Percentiles rank a stretch among this genome's conserved stretches.
Evolutionary conservation across 2,329 filamentous ascomycete genomes (phyloP).

Genomic region (Exserohilum rostratum): DNA sequence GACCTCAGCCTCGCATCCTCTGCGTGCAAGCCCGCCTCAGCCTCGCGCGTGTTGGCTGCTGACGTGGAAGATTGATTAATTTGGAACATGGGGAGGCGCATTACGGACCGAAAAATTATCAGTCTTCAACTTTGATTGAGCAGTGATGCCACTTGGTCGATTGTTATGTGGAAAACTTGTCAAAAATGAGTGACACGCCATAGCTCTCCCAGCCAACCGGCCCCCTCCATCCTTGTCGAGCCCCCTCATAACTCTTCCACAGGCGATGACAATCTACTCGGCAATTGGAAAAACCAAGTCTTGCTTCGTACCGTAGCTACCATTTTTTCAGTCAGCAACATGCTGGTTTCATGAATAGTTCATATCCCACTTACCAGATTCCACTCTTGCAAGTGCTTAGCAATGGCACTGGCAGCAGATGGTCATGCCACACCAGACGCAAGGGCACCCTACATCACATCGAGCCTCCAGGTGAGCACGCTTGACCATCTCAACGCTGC

Average conservation of each 20-base stretch:
- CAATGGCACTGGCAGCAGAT: constrained; percentile 13
- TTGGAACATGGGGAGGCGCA: background rate
- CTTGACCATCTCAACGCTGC: constrained; percentile 12
- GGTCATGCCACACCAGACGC: constrained; percentile 11
- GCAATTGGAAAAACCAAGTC: background rate
- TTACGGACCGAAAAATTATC: background rate
- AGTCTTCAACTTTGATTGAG: background rate
- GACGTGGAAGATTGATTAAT: constrained; percentile 1
- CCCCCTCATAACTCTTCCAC: background rate
- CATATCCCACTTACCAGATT: background rate
- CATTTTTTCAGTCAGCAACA: background rate
- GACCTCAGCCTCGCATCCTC: background rate
- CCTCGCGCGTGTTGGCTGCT: background rate
- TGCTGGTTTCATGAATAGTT: no score
- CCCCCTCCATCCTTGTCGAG: background rate
- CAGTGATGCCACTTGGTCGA: background rate
- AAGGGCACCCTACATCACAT: constrained; percentile 10
- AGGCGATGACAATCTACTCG: background rate
- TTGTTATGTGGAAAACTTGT: background rate
- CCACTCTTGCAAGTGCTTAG: background rate
- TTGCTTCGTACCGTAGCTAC: background rate
- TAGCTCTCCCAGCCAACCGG: background rate
- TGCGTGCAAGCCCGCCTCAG: background rate
- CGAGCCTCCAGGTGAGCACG: constrained; percentile 5
- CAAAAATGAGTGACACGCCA: background rate